A percentile compares a stretch with the other conserved stretches of the same genome.
These are phyloP conservation scores for Gnetum montanum DNA, from an alignment of 75 land plant genomes.

Conservation along the genomic window DNA sequence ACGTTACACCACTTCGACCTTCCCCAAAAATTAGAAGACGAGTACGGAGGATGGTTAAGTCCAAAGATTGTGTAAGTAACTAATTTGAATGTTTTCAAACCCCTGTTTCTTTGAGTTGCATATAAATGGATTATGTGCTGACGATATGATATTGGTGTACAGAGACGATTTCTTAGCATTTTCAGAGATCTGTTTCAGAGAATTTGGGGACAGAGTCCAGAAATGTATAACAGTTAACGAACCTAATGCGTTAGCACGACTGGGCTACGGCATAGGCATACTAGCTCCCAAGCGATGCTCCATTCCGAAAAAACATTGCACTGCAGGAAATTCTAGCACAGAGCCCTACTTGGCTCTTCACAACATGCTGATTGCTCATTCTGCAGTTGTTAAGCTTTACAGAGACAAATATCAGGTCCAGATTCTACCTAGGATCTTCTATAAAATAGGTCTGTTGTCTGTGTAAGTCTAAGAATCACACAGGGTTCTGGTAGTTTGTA, in stretches of 20 bases:
- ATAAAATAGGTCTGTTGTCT: no score
- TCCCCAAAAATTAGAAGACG: no score
- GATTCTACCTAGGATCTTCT: no score
- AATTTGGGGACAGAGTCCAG: conserved; percentile 1
- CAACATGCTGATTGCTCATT: conserved; percentile 42
- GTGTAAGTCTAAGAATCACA: no score
- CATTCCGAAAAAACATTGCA: conserved; percentile 10
- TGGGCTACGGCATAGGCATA: not conserved
- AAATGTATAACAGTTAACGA: not conserved
- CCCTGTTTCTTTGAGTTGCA: no score
- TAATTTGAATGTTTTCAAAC: no score
- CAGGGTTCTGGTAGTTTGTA: no score
- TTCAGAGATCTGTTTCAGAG: not conserved
- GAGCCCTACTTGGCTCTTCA: conserved; percentile 54
- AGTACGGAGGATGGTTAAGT: no score
- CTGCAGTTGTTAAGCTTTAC: conserved; percentile 29
- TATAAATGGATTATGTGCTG: no score
- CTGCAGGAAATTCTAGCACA: conserved; percentile 29
- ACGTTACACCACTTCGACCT: no score
- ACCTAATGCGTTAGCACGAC: not conserved
- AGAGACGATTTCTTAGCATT: conserved; percentile 1
- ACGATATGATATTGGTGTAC: no score
- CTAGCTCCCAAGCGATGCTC: not conserved
- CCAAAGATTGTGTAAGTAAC: no score
- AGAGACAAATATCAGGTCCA: conserved; percentile 32